Evolutionary conservation across 192 early-diverging fungal genomes (phyloP), one percentile per base, ranked within the genome.

Genomic region (Mortierella hygrophila): DNA sequence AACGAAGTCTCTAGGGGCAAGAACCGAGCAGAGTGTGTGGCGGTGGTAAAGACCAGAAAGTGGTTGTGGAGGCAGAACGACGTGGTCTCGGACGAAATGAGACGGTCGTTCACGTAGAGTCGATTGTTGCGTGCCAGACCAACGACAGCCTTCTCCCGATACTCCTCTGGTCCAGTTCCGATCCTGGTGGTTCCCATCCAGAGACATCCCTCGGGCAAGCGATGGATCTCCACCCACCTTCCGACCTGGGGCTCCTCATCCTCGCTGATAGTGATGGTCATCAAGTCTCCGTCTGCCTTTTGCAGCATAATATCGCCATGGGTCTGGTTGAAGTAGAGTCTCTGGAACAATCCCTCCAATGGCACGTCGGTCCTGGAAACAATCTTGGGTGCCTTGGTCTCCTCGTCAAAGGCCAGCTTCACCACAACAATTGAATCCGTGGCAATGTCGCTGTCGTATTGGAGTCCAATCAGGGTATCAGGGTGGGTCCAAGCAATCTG

Each of bases 21-120:
- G 82, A 98, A 97, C 32, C 95, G 92, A 21, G 93, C 91, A 46
- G 91, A 88, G 75, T 99, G 97, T 13, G 91, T 94, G 6, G 96
- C 92, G 0, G 97, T 99, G 15, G 97, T 96, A 71, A 94, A 94
- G 21, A 99, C 90, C 63, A 99, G 84, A 83, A 95, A 96, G 73
- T 96, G 92, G 74, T 91, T 90, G 74, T 96, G 96, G 41, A 98
- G 71, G 68, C 92, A 95, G 78, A 97, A 99, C 20, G 97, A 98
- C 21, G 96, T 97, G 73, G 94, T 96, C 11, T 95, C 96, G 0
- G 93, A 82, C 37, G 95, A 92, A 16, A 99, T 78, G 37, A 96
- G 77, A 7, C 87, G 93, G 63, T 89, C 88, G 70, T 95, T 94
- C 46, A 92, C 93, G 88, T 95, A 98, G n/a, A 99, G 92, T 75